Base-by-base conservation (phyloP, 2,329 filamentous ascomycete species). In the Colletotrichum gloeosporioides region DNA sequence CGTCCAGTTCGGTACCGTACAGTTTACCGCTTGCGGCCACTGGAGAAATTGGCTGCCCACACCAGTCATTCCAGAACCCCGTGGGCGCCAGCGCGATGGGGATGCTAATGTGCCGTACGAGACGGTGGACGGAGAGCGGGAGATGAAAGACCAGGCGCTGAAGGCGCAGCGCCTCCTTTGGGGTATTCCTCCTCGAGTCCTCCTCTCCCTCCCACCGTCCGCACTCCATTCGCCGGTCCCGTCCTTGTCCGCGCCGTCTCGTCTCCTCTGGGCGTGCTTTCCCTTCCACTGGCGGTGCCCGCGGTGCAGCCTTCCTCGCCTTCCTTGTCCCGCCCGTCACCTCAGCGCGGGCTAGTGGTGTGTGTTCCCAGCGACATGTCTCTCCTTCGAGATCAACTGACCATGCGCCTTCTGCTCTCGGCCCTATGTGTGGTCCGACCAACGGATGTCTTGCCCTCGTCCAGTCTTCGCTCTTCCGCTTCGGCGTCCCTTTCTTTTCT, bases 51-150 rank as follows among this genome's bases (percentile, higher is more conserved):
- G 64, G 73, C 73, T 53, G 73, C 70, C 70, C 73, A 76, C 73
- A 73, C 25, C 70, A 34, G 44, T 73, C 73, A 76, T 76, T 76
- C 73, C 73, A 76, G 73, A 76, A 62, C 73, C 70, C 64, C 59
- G 59, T 76, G 73, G 55, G 63, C 59, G 69, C 39, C 32, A 64
- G 34, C 18, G 16, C 15, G 70, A 76, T 61, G 70, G 64, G n/a
- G 59, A 69, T 62, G 39, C 34, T 34, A 34, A 59, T 64, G 53
- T 76, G 61, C 69, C 25, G 62, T 75, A 73, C 55, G 69, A 66
- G 44, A 55, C 39, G 55, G 53, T 32, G 53, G 29, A 61, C 44
- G 59, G 18, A 18, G 69, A 44, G 73, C 61, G 70, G 63, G 63
- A 73, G 64, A 76, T 69, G 71, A 69, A 71, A 76, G 70, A 22